Conservation (phyloP, 352 stramenopile genomes). For the Pythium sp. region DNA sequence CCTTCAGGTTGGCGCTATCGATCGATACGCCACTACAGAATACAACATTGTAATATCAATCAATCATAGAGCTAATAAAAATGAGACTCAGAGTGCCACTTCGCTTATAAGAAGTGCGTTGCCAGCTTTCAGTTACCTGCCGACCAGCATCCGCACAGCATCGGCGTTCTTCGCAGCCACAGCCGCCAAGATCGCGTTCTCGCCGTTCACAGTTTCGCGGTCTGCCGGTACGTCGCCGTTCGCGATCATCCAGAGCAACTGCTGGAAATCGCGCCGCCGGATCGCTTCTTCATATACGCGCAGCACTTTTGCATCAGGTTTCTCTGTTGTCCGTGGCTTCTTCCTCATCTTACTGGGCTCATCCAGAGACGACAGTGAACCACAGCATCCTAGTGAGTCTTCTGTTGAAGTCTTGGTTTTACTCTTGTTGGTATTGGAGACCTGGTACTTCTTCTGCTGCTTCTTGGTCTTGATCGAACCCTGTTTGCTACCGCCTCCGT, state of each 20-base stretch:
- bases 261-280: slow-evolving; percentile 50
- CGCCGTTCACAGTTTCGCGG: slow-evolving; percentile 51
- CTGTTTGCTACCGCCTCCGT: slow-evolving; percentile 9
- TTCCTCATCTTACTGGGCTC: background rate
- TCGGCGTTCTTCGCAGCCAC: slow-evolving; percentile 43
- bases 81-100: background rate
- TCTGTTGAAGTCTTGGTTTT: background rate
- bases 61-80: background rate
- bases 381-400: background rate
- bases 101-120: background rate
- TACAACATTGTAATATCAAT: background rate
- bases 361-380: background rate
- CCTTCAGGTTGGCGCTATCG: slow-evolving; percentile 42
- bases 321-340: slow-evolving; percentile 7
- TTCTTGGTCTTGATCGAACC: background rate
- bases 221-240: slow-evolving; percentile 44
- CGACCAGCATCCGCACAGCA: slow-evolving; percentile 39
- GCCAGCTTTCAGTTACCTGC: slow-evolving; percentile 26
- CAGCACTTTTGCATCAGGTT: background rate
- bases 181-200: slow-evolving; percentile 60
- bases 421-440: background rate
- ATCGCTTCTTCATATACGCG: slow-evolving; percentile 51
- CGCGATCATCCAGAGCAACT: slow-evolving; percentile 69
- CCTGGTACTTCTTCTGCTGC: slow-evolving; percentile 8
- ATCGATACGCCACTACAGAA: slow-evolving; percentile 51